Percentiles rank a stretch among this genome's conserved stretches.
Conservation (phyloP, 306 rosid genomes). For the Glycine tomentella region DNA sequence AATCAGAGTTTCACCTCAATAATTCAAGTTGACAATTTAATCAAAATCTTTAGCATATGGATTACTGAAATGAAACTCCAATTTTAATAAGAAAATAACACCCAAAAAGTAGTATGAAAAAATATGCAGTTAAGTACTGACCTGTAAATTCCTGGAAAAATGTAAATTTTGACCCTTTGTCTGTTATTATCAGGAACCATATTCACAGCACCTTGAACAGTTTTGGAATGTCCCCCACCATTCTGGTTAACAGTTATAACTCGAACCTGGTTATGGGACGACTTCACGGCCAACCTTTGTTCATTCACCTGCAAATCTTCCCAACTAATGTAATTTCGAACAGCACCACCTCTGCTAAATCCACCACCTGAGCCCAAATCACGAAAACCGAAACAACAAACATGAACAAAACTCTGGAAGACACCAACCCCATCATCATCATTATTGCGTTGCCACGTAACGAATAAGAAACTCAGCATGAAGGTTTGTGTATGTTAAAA, state of each 20-base stretch:
- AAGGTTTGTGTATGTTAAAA: not conserved
- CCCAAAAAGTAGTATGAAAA: not conserved
- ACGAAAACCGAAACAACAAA: conserved; percentile 31
- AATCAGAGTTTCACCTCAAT: too few species aligned
- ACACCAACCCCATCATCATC: conserved; percentile 34
- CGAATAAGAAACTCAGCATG: not conserved
- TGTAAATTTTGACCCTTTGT: conserved; percentile 72
- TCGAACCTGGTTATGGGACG: conserved; percentile 24
- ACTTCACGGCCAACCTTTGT: conserved; percentile 37
- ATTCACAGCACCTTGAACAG: conserved; percentile 92
- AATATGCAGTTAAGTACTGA: not conserved
- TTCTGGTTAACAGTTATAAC: conserved; percentile 70
- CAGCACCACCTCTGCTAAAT: conserved; percentile 40
- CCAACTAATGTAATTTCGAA: conserved; percentile 70
- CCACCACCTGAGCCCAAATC: conserved; percentile 45
- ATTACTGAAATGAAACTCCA: not conserved
- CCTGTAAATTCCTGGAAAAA: conserved; percentile 94
- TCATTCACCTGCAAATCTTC: conserved; percentile 73
- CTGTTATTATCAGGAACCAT: conserved; percentile 70
- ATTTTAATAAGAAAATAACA: not conserved
- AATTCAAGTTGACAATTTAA: too few species aligned
- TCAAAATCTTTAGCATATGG: too few species aligned
- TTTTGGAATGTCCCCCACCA: conserved; percentile 71
- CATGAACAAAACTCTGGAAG: conserved; percentile 40
- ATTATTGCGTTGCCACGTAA: not conserved